Evolutionary conservation across 1,284 basidiomycete genomes (phyloP).

Genomic region (Boletus albobrunnescens): DNA sequence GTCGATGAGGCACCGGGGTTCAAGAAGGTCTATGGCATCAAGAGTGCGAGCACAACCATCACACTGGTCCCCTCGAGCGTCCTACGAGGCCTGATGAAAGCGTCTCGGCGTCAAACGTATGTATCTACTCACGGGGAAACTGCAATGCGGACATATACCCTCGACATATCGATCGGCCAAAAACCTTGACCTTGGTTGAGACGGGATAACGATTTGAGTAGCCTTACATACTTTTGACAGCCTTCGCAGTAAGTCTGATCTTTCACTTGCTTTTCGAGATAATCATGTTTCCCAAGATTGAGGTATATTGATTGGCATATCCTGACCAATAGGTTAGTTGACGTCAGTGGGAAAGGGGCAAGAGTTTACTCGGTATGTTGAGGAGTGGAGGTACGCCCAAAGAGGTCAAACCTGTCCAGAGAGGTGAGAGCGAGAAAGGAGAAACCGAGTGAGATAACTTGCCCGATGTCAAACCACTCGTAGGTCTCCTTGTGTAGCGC

Average conservation of each 20-base stretch:
- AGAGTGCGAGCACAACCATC: constrained; percentile 91
- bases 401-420: constrained; percentile 83
- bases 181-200: constrained; percentile 52
- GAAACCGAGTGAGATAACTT: constrained; percentile 19
- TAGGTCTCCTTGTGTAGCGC: constrained; percentile 90
- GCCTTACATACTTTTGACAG: constrained; percentile 65
- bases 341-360: constrained; percentile 17
- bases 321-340: constrained; percentile 41
- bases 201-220: neutral
- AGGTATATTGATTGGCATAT: constrained; percentile 86
- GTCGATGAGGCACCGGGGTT: constrained; percentile 92
- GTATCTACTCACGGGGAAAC: constrained; percentile 57
- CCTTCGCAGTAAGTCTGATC: constrained; percentile 94
- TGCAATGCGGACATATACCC: constrained; percentile 89
- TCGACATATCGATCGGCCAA: constrained; percentile 94
- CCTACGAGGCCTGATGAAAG: constrained; percentile 43
- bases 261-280: constrained; percentile 77
- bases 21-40: constrained; percentile 89
- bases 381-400: constrained; percentile 91
- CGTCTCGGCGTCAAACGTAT: constrained; percentile 9
- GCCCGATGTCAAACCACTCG: constrained; percentile 91
- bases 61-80: constrained; percentile 98
- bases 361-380: constrained; percentile 79
- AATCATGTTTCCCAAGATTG: constrained; percentile 75
- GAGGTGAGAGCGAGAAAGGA: constrained; percentile 4